phyloP scores from a whole-genome alignment of 1,284 basidiomycete species.

The Cerioporus squamosus region DNA sequence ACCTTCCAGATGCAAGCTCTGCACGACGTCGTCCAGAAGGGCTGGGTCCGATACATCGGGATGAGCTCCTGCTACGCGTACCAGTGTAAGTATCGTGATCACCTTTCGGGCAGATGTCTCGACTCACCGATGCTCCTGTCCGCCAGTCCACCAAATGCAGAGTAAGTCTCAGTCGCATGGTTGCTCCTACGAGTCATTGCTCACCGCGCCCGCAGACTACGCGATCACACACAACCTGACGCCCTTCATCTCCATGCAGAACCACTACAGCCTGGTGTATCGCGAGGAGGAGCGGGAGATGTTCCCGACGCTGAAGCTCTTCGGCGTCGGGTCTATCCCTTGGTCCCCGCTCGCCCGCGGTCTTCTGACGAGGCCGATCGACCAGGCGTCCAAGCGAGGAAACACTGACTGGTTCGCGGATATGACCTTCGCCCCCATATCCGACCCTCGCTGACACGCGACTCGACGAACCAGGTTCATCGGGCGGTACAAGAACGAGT shows the following conservation, averaged over 20 bases:
- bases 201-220: conserved; percentile 26
- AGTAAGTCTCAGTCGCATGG: conserved; percentile 28
- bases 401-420: conserved; percentile 18
- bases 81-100: conserved; percentile 41
- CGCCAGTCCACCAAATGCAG: conserved; percentile 39
- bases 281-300: conserved; percentile 44
- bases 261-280: conserved; percentile 39
- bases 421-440: background rate
- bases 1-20: conserved; percentile 34
- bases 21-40: conserved; percentile 39
- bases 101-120: conserved; percentile 25
- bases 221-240: conserved; percentile 35
- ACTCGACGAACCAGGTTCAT: background rate
- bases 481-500: background rate
- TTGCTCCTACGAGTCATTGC: background rate
- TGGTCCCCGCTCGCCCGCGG: conserved; percentile 39
- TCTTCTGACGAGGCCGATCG: conserved; percentile 35
- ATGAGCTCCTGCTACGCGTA: conserved; percentile 42
- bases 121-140: background rate
- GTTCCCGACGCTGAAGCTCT: conserved; percentile 32
- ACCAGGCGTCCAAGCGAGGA: conserved; percentile 24
- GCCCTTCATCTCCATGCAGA: conserved; percentile 47
- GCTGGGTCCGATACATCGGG: conserved; percentile 41
- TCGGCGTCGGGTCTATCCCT: conserved; percentile 40
- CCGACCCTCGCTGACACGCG: conserved; percentile 33